Base-by-base conservation (phyloP, 2,329 filamentous ascomycete genomes). In the Pseudogymnoascus destructans region DNA sequence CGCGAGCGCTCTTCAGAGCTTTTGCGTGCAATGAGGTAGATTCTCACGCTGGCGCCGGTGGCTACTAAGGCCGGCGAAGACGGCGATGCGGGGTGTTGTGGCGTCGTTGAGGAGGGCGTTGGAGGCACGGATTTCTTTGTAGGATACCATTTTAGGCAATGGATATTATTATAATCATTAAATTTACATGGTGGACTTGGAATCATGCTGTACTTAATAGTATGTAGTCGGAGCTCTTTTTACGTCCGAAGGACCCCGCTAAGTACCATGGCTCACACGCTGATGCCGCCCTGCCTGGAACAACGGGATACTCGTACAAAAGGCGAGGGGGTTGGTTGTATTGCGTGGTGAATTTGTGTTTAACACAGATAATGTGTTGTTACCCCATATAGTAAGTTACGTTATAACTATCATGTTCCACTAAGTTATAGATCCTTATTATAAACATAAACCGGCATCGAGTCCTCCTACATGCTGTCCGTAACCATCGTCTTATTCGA, bases 21-120 rank as follows among this genome's bases (percentile, higher is more conserved):
- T 17, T 55, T 71, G 64, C 77, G 74, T 0, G 77, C 77, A 36
- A 80, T 63, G 40, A 79, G 70, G 65, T 81, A 81, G 35, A 79
- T 71, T 15, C 68, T 72, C 0, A 77, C 75, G 0, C 63, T 65
- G 0, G 61, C 57, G 1, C 72, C 66, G 9, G 72, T 63, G 25
- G 71, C 66, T 8, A 71, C 71, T 27, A 79, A 73, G 8, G 71
- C 78, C 76, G 6, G 78, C 72, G 59, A 79, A 79, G 36, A 78
- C 71, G 30, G 73, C 73, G 27, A 62, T 42, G 9, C 42, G 57
- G 32, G 60, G 60, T 32, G 57, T 33, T 2, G 54, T 58, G 19
- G 46, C 57, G 49, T 60, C 58, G 23, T 58, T 58, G 40, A 62
- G 58, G 33, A 49, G 57, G 19, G 59, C 57, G 19, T 52, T 60